Percentiles rank a stretch among this genome's conserved stretches.
These are phyloP conservation scores for Lachnellula hyalina DNA, from an alignment of 2,329 filamentous ascomycete species.

Conservation along the genomic window DNA sequence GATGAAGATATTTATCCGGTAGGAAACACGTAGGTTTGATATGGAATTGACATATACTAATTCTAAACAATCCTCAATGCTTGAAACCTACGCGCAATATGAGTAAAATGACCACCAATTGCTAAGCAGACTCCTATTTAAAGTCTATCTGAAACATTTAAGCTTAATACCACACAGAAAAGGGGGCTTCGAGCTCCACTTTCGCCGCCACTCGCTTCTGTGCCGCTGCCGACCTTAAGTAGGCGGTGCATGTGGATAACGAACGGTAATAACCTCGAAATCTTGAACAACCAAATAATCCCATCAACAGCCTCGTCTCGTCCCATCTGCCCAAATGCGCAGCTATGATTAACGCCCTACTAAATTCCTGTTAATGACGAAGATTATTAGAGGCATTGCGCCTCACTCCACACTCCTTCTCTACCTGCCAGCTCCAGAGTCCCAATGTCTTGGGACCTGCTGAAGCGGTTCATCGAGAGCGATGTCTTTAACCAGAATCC, in stretches of 20 bases:
- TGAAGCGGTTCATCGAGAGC: slow-evolving; percentile 87
- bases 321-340: slow-evolving; percentile 11
- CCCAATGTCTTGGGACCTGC: slow-evolving; percentile 74
- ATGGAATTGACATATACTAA: too few relatives aligned
- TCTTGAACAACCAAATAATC: background rate
- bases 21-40: too few relatives aligned
- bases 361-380: slow-evolving; percentile 29
- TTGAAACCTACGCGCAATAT: background rate
- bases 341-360: slow-evolving; percentile 19
- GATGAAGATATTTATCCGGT: too few relatives aligned
- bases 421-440: slow-evolving; percentile 13
- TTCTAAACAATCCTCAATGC: background rate
- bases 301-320: background rate
- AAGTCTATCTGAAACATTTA: background rate
- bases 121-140: background rate
- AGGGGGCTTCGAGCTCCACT: background rate
- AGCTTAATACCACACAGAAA: background rate
- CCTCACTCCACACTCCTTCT: slow-evolving; percentile 20
- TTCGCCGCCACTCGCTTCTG: background rate
- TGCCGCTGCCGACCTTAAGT: background rate
- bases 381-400: slow-evolving; percentile 30
- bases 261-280: background rate
- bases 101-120: background rate
- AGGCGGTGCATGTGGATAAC: background rate
- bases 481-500: slow-evolving; percentile 91